These are phyloP conservation scores for Aspergillus biplanus DNA, from an alignment of 495 filamentous ascomycete genomes.

Conservation along the genomic window DNA sequence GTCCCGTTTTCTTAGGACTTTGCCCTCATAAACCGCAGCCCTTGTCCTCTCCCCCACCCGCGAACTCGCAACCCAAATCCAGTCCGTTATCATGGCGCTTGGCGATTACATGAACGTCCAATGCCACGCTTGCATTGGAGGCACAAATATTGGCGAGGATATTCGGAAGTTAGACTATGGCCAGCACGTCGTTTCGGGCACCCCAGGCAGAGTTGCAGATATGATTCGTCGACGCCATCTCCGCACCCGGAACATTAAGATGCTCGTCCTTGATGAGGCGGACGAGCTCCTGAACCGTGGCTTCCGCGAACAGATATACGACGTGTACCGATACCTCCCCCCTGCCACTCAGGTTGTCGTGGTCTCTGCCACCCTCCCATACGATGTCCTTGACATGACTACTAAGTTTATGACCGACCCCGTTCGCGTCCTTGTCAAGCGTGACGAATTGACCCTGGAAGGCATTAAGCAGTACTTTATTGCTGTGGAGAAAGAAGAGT, in stretches of 20 bases:
- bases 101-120: slow-evolving; percentile 99
- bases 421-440: slow-evolving; percentile 98
- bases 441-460: slow-evolving; percentile 97
- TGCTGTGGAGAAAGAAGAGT: slow-evolving; percentile 98
- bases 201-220: slow-evolving; percentile 93
- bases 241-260: slow-evolving; percentile 95
- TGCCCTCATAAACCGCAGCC: slow-evolving; percentile 50
- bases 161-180: slow-evolving; percentile 96
- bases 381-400: slow-evolving; percentile 98
- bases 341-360: slow-evolving; percentile 97
- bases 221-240: slow-evolving; percentile 98
- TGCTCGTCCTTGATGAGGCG: slow-evolving; percentile 97
- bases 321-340: slow-evolving; percentile 95
- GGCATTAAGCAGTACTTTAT: slow-evolving; percentile 99
- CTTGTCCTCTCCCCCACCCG: slow-evolving; percentile 97
- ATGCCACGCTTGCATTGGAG: slow-evolving; percentile 98
- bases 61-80: slow-evolving; percentile 97
- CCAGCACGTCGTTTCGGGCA: slow-evolving; percentile 95
- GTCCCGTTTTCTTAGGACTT: too few relatives aligned
- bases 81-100: slow-evolving; percentile 94
- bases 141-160: slow-evolving; percentile 95
- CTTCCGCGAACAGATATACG: slow-evolving; percentile 99
- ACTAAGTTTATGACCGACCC: slow-evolving; percentile 99
- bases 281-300: slow-evolving; percentile 91
- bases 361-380: slow-evolving; percentile 93